Evolutionary conservation across 1,139 yeast species (phyloP), one percentile per base, ranked within the genome.

Genomic region (Yamadazyma friedrichii): DNA sequence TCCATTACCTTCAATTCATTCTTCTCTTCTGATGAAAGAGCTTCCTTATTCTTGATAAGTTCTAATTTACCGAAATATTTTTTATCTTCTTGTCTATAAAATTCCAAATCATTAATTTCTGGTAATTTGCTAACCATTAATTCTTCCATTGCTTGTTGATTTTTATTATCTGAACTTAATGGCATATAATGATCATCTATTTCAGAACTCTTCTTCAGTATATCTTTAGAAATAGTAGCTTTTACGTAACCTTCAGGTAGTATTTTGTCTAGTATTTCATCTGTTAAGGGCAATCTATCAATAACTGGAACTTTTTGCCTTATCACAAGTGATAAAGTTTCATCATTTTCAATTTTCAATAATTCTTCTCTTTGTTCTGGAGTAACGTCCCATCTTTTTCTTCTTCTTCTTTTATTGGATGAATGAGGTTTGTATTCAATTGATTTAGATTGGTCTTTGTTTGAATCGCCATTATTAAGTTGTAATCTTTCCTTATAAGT

Each of bases 41-140:
- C 40, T 1, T 65, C 61, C 0, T 60, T 49, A 5, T 56, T 49
- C 13, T 62, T 59, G 2, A 67, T 56, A 11, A 67, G 65, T 6
- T 83, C 62, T 13, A 87, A 70, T 45, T 78, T 76, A 0, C 86
- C 84, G 59, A 91, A 89, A 54, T 84, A 78, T 54, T 80, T 79
- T 60, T 76, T 67, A 57, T 91, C 97, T 40, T 82, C 80, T 32
- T 80, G 82, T 49, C 81, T 85, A 60, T 88, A 83, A 55, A 70
- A 81, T 51, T 80, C 82, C 10, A 88, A 58, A 1, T 70, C 73
- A 4, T 51, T 49, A 1, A 82, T 74, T 0, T 84, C 91, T 0
- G 89, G 84, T 10, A 45, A 36, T 26, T 48, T 42, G 2, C 44
- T 35, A 9, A 38, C 42, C 27, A 47, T 41, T 8, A 48, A 22